Conservation (phyloP, 495 filamentous ascomycete genomes). For the Podospora didyma region DNA sequence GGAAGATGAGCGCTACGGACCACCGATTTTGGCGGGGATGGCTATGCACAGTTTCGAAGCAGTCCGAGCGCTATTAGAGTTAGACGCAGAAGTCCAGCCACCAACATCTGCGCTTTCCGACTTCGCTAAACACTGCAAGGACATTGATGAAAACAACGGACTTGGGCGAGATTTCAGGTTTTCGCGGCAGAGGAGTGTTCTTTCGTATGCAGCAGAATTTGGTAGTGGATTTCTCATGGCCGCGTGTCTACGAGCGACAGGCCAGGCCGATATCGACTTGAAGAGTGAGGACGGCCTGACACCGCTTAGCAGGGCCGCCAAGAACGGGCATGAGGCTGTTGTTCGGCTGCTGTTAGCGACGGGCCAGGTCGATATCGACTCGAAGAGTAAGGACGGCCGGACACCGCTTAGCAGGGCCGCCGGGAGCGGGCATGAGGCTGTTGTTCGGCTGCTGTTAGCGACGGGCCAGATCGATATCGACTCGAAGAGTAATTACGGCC, state of each 20-base stretch:
- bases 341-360: not conserved
- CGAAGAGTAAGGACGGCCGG: not conserved
- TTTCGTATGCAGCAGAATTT: not conserved
- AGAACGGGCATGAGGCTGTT: not conserved
- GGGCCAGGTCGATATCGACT: not conserved
- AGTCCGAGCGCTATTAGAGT: constrained; percentile 27
- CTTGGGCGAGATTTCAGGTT: too few species aligned
- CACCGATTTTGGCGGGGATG: constrained; percentile 43
- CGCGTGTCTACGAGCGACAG: not conserved
- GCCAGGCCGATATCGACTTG: not conserved
- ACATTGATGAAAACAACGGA: too few species aligned
- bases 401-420: not conserved
- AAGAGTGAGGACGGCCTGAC: not conserved
- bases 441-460: not conserved
- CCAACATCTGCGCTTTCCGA: too few species aligned
- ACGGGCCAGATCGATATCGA: constrained; percentile 21
- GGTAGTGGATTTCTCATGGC: not conserved
- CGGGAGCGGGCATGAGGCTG: not conserved
- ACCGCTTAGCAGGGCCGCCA: not conserved
- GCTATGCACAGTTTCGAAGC: constrained; percentile 27
- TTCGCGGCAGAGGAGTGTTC: not conserved
- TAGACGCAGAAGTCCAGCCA: not conserved
- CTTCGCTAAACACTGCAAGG: too few species aligned
- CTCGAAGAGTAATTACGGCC: constrained; percentile 12
- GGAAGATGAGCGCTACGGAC: constrained; percentile 33